phyloP scores from a whole-genome alignment of 2,329 filamentous ascomycete genomes.

The Coniochaeta sp. region DNA sequence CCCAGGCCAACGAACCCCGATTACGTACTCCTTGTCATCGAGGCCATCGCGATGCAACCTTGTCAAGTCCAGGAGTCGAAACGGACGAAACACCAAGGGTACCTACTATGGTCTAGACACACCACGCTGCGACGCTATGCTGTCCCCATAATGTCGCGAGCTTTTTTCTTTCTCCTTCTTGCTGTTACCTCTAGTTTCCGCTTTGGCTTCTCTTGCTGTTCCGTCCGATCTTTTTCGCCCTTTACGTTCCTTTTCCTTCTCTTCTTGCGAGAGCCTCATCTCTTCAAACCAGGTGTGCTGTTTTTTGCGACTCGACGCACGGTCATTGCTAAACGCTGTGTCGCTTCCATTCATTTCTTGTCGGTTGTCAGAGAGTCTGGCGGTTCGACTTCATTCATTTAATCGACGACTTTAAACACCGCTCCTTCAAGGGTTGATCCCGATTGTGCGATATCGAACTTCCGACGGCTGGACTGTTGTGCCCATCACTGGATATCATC shows the following conservation, averaged over 20 bases:
- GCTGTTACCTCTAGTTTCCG: slow-evolving; percentile 4
- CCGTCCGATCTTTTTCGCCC: slow-evolving; percentile 1
- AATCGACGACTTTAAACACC: not conserved
- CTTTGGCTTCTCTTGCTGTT: slow-evolving; percentile 5
- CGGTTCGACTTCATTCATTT: not conserved
- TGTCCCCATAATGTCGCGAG: slow-evolving; percentile 1
- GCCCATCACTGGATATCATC: slow-evolving; percentile 7
- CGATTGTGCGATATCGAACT: slow-evolving; percentile 6
- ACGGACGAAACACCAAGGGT: not conserved
- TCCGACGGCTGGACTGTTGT: slow-evolving; percentile 21
- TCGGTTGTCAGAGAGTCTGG: not conserved
- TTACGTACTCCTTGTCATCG: not conserved
- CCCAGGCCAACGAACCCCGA: not conserved
- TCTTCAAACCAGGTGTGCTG: not conserved
- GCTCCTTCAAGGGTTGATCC: slow-evolving; percentile 18
- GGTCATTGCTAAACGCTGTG: not conserved
- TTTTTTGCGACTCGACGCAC: not conserved
- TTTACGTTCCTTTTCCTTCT: slow-evolving; percentile 9
- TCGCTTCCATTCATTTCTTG: slow-evolving; percentile 4
- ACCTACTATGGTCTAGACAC: not conserved
- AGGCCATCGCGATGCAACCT: not conserved
- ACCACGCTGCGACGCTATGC: not conserved
- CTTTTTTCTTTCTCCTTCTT: slow-evolving; percentile 5
- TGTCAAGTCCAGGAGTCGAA: slow-evolving; percentile 2
- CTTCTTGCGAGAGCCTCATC: slow-evolving; percentile 5